Percentiles rank a stretch among this genome's conserved stretches.
Evolutionary conservation across 441 rosid genomes (phyloP).

Genomic region (Sinapis alba): DNA sequence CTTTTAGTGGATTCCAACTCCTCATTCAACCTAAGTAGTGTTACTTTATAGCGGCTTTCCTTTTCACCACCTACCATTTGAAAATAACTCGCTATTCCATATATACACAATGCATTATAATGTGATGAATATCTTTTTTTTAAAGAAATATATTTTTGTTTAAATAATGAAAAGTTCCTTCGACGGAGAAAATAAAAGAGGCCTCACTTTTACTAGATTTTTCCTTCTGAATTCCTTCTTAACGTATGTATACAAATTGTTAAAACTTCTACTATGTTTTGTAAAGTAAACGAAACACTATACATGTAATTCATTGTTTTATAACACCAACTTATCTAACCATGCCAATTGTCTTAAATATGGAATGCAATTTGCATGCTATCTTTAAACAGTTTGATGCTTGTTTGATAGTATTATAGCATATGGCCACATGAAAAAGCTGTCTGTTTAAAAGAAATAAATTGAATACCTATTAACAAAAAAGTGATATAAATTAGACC

Average conservation of each 20-base stretch:
- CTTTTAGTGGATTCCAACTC: slow-evolving; percentile 91
- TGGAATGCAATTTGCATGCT: background rate
- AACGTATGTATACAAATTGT: background rate
- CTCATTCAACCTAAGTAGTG: slow-evolving; percentile 61
- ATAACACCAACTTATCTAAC: slow-evolving; percentile 1
- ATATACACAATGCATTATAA: slow-evolving; percentile 22
- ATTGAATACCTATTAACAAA: background rate
- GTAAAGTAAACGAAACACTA: background rate
- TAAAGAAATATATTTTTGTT: too few relatives aligned
- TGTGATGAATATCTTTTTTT: slow-evolving; percentile 1
- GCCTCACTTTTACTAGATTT: slow-evolving; percentile 35
- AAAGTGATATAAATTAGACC: background rate
- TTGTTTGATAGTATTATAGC: slow-evolving; percentile 2
- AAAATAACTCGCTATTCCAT: slow-evolving; percentile 42
- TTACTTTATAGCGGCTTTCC: slow-evolving; percentile 65
- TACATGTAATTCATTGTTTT: background rate
- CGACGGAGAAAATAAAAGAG: slow-evolving; percentile 35
- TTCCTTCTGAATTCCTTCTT: background rate
- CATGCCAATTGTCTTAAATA: background rate
- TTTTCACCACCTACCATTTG: slow-evolving; percentile 84
- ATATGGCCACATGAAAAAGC: slow-evolving; percentile 4
- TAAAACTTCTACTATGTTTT: background rate
- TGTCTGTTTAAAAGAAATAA: background rate
- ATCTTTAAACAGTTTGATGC: background rate
- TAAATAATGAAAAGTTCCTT: slow-evolving; percentile 26